Conservation (phyloP, 1,284 basidiomycete genomes). For the Rhodotorula mucilaginosa region DNA sequence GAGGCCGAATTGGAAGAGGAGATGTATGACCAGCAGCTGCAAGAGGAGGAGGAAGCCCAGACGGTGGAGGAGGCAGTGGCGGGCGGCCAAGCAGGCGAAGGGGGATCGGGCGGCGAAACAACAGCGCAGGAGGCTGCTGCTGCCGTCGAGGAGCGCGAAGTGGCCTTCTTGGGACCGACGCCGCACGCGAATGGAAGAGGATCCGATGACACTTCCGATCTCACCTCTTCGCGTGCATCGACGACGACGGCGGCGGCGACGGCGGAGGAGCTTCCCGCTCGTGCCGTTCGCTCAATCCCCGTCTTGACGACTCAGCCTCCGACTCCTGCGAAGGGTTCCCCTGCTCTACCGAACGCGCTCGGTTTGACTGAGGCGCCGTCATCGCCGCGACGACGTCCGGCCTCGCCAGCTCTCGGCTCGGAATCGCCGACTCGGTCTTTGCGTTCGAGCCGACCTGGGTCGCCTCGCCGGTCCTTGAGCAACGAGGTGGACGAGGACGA, state of each 20-base stretch:
- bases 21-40: neutral
- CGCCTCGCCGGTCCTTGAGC: neutral
- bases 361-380: neutral
- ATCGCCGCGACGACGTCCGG: too few species aligned
- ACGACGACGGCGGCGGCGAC: neutral
- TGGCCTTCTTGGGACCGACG: slow-evolving; percentile 10
- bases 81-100: neutral
- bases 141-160: slow-evolving; percentile 5
- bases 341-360: neutral
- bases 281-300: slow-evolving; percentile 8
- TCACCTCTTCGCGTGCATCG: too few species aligned
- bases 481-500: neutral
- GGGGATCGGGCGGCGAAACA: neutral
- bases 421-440: neutral
- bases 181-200: neutral
- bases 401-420: neutral
- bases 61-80: neutral
- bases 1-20: slow-evolving; percentile 17
- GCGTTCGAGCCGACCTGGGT: neutral
- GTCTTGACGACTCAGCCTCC: slow-evolving; percentile 30
- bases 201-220: too few species aligned
- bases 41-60: neutral
- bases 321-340: slow-evolving; percentile 22
- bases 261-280: neutral
- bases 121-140: too few species aligned